Evolutionary conservation across 352 stramenopile species (phyloP), one percentile per base, ranked within the genome.

Genomic region (Elongisporangium prolatum): DNA sequence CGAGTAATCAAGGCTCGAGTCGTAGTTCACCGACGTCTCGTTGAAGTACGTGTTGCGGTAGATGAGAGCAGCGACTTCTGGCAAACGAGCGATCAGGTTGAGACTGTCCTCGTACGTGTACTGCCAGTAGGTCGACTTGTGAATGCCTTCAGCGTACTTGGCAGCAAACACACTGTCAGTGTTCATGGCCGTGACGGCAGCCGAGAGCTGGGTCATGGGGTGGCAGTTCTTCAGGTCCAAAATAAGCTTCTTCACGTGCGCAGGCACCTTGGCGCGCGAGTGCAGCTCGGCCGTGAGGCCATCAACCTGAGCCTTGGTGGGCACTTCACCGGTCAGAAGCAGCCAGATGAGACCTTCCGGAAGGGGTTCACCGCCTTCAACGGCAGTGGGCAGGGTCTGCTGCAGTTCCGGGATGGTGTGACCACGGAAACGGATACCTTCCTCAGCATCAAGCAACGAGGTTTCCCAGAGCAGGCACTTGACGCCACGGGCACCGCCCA

Each of bases 401-500:
- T 99, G 97, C 59, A 98, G 95, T 69, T 99, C 97, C 21, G 97
- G 97, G 82, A 99, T 99, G 57, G 96, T 98, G 74, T 98, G 82
- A 61, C 97, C 97, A 59, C 97, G 91, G 90, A 99, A 99, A 54
- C 97, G 93, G 81, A 99, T 99, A 61, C 97, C 97, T 70, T 99
- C 93, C 49, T 98, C 87, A 21, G 93, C 77, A 68, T 98, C 93
- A 38, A 98, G 80, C 55, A 98, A 78, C 58, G 90, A 98, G 21
- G 97, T 99, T 71, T 99, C 97, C 97, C 97, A 99, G 60, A 99
- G 72, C 78, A 99, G 97, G 68, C 93, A 98, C 82, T 99, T 99
- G 57, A 99, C 96, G 54, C 95, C 91, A 71, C 97, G 91, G 17
- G 96, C 97, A 51, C 97, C 97, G 60, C 97, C 97, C 64, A 99